Evolutionary conservation across 306 rosid species (phyloP).

Genomic region (Malus asiatica): DNA sequence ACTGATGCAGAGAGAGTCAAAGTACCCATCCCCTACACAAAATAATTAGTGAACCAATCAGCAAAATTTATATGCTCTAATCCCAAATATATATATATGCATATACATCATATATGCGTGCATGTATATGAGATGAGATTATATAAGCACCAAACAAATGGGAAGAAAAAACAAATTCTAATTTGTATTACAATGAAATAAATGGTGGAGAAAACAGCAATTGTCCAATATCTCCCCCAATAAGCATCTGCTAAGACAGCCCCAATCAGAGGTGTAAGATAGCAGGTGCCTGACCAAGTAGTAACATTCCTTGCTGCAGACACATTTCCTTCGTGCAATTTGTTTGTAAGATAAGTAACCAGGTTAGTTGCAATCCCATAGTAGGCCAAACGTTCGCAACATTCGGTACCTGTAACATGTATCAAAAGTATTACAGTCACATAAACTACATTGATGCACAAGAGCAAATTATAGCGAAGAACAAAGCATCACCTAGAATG

Average conservation of each 20-base stretch:
- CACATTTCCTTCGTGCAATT: conserved; percentile 82
- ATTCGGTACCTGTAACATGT: conserved; percentile 60
- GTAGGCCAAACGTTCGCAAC: conserved; percentile 94
- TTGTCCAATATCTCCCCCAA: conserved; percentile 99
- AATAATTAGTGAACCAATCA: background rate
- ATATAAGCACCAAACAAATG: background rate
- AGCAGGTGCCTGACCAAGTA: conserved; percentile 97
- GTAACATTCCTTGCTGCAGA: conserved; percentile 91
- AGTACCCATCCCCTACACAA: conserved; percentile 87
- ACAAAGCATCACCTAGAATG: conserved; percentile 36
- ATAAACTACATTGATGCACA: background rate
- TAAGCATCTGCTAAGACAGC: conserved; percentile 92
- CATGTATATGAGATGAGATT: background rate
- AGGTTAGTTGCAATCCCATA: conserved; percentile 89
- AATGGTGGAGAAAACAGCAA: conserved; percentile 68
- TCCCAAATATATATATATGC: background rate
- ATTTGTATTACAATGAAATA: conserved; percentile 60
- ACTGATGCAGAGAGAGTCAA: conserved; percentile 86
- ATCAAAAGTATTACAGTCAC: background rate
- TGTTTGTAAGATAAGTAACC: conserved; percentile 81
- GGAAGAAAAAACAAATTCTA: background rate
- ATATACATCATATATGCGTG: background rate
- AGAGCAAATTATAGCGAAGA: background rate
- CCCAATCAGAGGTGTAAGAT: conserved; percentile 94
- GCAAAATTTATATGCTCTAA: background rate